A percentile compares a stretch with the other conserved stretches of the same genome.
Conservation (phyloP, 139 green algal species). For the Chlamydomonas sp. region DNA sequence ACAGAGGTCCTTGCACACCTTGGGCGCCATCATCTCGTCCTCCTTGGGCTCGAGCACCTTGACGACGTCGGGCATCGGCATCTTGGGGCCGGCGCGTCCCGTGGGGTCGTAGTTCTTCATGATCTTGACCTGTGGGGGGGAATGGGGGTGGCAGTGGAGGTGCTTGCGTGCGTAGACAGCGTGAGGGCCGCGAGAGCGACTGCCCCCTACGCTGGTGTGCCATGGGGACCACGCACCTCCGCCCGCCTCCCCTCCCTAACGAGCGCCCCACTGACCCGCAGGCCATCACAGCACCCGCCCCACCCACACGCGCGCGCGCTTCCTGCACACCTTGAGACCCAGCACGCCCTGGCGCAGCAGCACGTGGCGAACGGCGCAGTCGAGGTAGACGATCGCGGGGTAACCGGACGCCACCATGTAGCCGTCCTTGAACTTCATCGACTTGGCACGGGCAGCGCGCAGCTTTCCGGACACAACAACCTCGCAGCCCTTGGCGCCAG, state of each 20-base stretch:
- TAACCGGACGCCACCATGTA: conserved; percentile 89
- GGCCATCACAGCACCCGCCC: too few species aligned
- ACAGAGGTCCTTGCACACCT: too few species aligned
- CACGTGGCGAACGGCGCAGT: conserved; percentile 91
- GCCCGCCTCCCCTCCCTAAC: too few species aligned
- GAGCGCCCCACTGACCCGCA: too few species aligned
- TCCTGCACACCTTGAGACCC: conserved; percentile 88
- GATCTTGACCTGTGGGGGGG: conserved; percentile 94
- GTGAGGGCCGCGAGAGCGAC: too few species aligned
- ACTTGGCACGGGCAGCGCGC: conserved; percentile 93
- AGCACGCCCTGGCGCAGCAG: conserved; percentile 95
- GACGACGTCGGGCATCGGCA: conserved; percentile 91
- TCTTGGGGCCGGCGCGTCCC: conserved; percentile 88
- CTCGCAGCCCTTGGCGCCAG: conserved; percentile 97
- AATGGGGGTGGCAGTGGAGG: too few species aligned
- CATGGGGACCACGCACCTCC: too few species aligned
- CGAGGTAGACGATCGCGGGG: conserved; percentile 87
- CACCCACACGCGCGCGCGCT: too few species aligned
- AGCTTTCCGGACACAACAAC: conserved; percentile 99
- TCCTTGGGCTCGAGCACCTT: conserved; percentile 60
- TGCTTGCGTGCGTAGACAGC: too few species aligned
- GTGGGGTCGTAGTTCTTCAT: conserved; percentile 97
- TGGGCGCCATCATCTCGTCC: too few species aligned
- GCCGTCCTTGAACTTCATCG: conserved; percentile 99
- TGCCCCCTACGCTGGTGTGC: too few species aligned